Conservation (phyloP, 257 asterid genomes). For the Euphrasia confusa region DNA sequence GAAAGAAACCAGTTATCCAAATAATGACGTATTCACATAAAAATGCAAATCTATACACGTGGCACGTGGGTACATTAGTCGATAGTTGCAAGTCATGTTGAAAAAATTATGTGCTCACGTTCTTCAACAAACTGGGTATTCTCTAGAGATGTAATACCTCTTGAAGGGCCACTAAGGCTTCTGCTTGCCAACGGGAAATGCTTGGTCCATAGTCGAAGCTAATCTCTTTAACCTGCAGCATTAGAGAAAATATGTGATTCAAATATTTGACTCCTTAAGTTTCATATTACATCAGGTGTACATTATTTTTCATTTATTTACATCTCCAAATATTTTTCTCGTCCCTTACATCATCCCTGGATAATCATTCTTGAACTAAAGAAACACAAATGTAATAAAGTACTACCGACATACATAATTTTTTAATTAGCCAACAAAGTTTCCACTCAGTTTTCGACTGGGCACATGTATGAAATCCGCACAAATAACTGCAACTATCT, state of each 20-base stretch:
- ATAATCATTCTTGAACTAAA: too few species aligned
- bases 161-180: constrained; percentile 79
- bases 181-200: constrained; percentile 81
- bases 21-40: neutral
- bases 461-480: neutral
- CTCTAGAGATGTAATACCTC: constrained; percentile 55
- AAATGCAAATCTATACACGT: too few species aligned
- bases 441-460: neutral
- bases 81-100: constrained; percentile 19
- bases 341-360: neutral
- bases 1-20: neutral
- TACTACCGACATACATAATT: neutral
- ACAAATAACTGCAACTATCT: too few species aligned
- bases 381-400: too few species aligned
- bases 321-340: neutral
- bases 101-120: constrained; percentile 15
- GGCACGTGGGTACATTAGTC: neutral
- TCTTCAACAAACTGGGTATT: constrained; percentile 7
- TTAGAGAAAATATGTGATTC: constrained; percentile 11
- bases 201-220: constrained; percentile 43
- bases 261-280: constrained; percentile 1
- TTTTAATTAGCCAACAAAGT: neutral
- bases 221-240: constrained; percentile 71
- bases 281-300: too few species aligned
- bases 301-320: neutral